Conservation (phyloP, 2,329 filamentous ascomycete species). For the Talaromyces sp. region DNA sequence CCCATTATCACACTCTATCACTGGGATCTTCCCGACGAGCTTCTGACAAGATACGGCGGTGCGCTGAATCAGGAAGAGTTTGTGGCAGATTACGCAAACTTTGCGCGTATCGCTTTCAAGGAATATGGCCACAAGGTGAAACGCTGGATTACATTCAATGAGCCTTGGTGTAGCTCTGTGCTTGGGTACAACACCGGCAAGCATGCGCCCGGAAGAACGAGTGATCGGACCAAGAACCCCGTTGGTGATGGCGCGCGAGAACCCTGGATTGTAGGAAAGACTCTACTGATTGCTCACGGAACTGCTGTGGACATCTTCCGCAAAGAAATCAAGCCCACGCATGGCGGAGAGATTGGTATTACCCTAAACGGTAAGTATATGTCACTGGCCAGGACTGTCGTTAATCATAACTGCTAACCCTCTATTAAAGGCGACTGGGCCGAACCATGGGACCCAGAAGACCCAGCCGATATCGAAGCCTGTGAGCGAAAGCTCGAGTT, state of each 20-base stretch:
- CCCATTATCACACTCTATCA: conserved; percentile 82
- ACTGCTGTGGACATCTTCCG: conserved; percentile 76
- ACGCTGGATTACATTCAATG: conserved; percentile 87
- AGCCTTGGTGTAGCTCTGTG: conserved; percentile 79
- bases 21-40: conserved; percentile 76
- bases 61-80: conserved; percentile 77
- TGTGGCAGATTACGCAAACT: conserved; percentile 72
- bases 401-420: neutral
- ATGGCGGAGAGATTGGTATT: conserved; percentile 76
- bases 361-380: conserved; percentile 64
- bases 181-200: conserved; percentile 71
- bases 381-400: neutral
- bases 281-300: conserved; percentile 71
- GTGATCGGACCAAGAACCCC: conserved; percentile 63
- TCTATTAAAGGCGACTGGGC: conserved; percentile 59
- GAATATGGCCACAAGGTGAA: conserved; percentile 68
- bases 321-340: conserved; percentile 68
- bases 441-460: conserved; percentile 75
- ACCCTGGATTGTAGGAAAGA: conserved; percentile 78
- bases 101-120: conserved; percentile 69
- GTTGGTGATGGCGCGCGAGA: conserved; percentile 70
- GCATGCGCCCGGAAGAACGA: conserved; percentile 77
- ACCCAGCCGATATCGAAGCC: conserved; percentile 69
- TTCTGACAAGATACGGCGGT: conserved; percentile 76
- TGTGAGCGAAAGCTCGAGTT: conserved; percentile 79